phyloP scores from a whole-genome alignment of 805 yeast genomes.

The Metschnikowia reukaufii region DNA sequence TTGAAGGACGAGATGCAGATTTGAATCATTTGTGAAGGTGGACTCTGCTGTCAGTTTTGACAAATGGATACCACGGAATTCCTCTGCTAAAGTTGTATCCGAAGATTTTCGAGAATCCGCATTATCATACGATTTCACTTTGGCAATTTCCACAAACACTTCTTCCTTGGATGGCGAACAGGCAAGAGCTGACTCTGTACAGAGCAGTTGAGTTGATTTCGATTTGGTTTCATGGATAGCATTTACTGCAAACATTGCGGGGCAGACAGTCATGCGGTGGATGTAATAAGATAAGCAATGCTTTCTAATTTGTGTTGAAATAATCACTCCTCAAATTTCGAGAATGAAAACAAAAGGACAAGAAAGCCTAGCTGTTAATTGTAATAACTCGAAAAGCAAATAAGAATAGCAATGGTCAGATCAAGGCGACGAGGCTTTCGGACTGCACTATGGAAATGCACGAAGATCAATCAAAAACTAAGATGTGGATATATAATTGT shows the following conservation, averaged over 20 bases:
- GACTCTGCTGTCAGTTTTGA: background rate
- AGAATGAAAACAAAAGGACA: too few relatives aligned
- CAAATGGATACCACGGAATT: background rate
- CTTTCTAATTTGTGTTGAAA: too few relatives aligned
- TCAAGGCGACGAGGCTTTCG: background rate
- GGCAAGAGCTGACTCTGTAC: slow-evolving; percentile 10
- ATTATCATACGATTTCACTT: background rate
- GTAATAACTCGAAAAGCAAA: background rate
- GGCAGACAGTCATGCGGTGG: too few relatives aligned
- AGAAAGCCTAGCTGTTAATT: too few relatives aligned
- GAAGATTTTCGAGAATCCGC: slow-evolving; percentile 12
- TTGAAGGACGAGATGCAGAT: too few relatives aligned
- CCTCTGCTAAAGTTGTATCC: slow-evolving; percentile 13
- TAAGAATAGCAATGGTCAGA: background rate
- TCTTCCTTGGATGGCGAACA: slow-evolving; percentile 2
- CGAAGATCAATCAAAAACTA: background rate
- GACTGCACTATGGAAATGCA: too few relatives aligned
- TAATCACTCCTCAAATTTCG: too few relatives aligned
- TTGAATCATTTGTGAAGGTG: too few relatives aligned
- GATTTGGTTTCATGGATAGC: slow-evolving; percentile 4
- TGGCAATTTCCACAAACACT: slow-evolving; percentile 1
- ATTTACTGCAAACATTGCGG: slow-evolving; percentile 8
- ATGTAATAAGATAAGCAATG: too few relatives aligned
- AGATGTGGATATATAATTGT: background rate
- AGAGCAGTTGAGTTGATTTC: slow-evolving; percentile 9